Percentiles rank a stretch among this genome's conserved stretches.
Conservation (phyloP, 2,329 filamentous ascomycete genomes). For the Ampelomyces quisqualis region DNA sequence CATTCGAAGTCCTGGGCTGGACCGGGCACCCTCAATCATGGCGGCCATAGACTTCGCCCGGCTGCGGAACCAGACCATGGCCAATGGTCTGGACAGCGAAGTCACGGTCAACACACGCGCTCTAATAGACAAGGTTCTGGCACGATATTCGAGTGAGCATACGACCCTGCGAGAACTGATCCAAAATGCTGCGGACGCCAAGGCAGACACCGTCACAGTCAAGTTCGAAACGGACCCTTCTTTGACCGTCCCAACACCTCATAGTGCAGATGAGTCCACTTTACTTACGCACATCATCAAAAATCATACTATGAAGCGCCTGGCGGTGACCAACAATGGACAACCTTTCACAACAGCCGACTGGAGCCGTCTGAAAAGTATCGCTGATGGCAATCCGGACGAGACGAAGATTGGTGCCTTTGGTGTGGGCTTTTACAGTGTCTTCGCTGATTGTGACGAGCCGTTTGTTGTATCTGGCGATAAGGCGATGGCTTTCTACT, state of each 20-base stretch:
- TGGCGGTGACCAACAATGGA: constrained; percentile 93
- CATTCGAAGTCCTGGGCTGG: not conserved
- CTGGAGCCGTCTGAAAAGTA: constrained; percentile 90
- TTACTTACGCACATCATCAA: constrained; percentile 79
- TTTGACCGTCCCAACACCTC: constrained; percentile 68
- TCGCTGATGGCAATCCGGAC: constrained; percentile 98
- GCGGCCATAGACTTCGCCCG: constrained; percentile 58
- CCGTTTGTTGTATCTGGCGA: constrained; percentile 92
- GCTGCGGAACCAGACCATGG: constrained; percentile 83
- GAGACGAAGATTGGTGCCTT: constrained; percentile 99
- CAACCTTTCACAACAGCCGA: constrained; percentile 85
- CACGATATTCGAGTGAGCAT: constrained; percentile 95
- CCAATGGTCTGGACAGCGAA: constrained; percentile 89
- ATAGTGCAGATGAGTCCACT: constrained; percentile 65
- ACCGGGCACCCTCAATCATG: constrained; percentile 20
- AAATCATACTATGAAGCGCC: constrained; percentile 79
- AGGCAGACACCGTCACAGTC: constrained; percentile 83
- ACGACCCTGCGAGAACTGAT: constrained; percentile 84
- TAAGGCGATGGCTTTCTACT: constrained; percentile 98
- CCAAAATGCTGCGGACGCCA: constrained; percentile 97
- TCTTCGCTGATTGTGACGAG: constrained; percentile 97
- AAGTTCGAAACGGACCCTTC: constrained; percentile 92
- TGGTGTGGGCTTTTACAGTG: constrained; percentile 97
- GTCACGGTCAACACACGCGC: constrained; percentile 97
- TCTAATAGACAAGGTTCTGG: constrained; percentile 95